Percentiles rank a stretch among this genome's conserved stretches.
phyloP scores from a whole-genome alignment of 306 rosid genomes.

The Macrotyloma uniflorum region DNA sequence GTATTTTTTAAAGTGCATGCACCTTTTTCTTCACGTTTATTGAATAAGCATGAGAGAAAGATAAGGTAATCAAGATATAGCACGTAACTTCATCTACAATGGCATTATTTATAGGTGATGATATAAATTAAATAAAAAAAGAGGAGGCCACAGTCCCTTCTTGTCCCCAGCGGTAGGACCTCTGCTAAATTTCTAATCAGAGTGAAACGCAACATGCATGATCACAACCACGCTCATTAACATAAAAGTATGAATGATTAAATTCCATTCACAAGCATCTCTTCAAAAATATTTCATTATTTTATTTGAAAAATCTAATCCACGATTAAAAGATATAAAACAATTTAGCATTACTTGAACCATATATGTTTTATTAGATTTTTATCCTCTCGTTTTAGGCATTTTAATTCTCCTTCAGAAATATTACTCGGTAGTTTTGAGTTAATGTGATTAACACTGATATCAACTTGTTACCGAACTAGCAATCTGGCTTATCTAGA shows the following conservation, averaged over 20 bases:
- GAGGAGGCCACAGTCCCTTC: not conserved
- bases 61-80: not conserved
- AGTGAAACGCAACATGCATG: slow-evolving; percentile 32
- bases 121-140: not conserved
- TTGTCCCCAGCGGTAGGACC: slow-evolving; percentile 21
- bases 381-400: not conserved
- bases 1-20: not conserved
- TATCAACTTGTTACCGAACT: not conserved
- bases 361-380: not conserved
- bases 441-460: not conserved
- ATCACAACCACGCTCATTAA: slow-evolving; percentile 25
- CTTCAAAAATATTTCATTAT: not conserved
- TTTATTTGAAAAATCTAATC: not conserved
- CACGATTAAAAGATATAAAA: slow-evolving; percentile 7
- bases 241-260: slow-evolving; percentile 21
- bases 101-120: not conserved
- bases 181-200: slow-evolving; percentile 18
- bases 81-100: slow-evolving; percentile 16
- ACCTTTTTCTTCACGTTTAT: not conserved
- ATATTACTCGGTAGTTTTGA: not conserved
- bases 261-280: slow-evolving; percentile 13
- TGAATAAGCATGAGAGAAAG: slow-evolving; percentile 7
- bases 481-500: not conserved
- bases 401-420: not conserved
- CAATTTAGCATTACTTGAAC: not conserved